Base-by-base conservation (phyloP, 495 filamentous ascomycete genomes). In the Aspergillus cristatus region DNA sequence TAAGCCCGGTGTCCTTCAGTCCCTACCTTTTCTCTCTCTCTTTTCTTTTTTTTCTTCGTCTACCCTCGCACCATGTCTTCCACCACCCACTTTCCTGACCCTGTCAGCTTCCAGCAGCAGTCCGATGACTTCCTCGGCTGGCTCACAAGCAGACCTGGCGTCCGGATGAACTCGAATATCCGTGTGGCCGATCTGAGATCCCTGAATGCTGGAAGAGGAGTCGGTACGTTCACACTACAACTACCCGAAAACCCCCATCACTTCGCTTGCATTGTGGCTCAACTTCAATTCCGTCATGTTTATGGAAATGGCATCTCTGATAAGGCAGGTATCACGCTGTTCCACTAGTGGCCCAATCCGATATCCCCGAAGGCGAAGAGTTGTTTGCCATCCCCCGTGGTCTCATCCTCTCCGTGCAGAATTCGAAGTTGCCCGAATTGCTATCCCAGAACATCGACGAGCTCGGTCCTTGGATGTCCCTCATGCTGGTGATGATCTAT, bases 401-500 rank as follows among this genome's bases (percentile, higher is more conserved):
- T 24, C 50, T 65, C 18, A 62, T 83, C 18, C 65, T 84, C 22
- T 65, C 64, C 15, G 61, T 67, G 30, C 59, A 68, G 40, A 74
- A 67, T 42, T 76, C 72, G 7, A 55, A 55, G 14, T 48, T 76
- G 35, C 65, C 63, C 28, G 50, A 52, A 39, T 51, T 67, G 44
- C 57, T 74, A 28, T 40, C 55, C 2, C 57, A 68, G 32, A 55
- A 72, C 40, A 36, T 74, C 12, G 60, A 70, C 16, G 47, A 51
- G 7, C 58, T 69, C 24, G 60, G 58, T 28, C 64, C 69, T 47
- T 82, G 78, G 76, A 54, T 73, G 18, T 71, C 74, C 6, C 61
- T 96, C 6, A 88, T 94, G 46, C 62, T 91, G 10, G 72, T 84
- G 31, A 78, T 95, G 73, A 71, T 94, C 8, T 81, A 83, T 52